Conservation (phyloP, 495 filamentous ascomycete genomes). For the Filosporella fistucella region DNA sequence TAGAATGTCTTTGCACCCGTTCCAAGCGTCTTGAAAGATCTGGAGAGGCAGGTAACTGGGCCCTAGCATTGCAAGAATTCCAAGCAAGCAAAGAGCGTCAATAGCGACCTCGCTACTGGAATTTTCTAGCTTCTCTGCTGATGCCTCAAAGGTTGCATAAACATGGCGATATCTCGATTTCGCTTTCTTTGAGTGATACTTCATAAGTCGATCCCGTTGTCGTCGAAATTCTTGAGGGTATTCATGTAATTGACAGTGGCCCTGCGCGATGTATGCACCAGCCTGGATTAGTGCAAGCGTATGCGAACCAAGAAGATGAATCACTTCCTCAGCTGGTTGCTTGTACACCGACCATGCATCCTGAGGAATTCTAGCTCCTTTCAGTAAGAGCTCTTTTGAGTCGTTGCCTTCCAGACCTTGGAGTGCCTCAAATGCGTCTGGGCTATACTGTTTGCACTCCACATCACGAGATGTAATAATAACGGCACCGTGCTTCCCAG, state of each 20-base stretch:
- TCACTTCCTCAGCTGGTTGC: slow-evolving; percentile 25
- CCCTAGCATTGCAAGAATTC: slow-evolving; percentile 36
- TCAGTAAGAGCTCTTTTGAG: slow-evolving; percentile 34
- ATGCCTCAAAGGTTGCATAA: slow-evolving; percentile 20
- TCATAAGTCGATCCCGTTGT: slow-evolving; percentile 18
- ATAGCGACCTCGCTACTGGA: slow-evolving; percentile 18
- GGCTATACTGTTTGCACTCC: slow-evolving; percentile 26
- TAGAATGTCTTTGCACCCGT: slow-evolving; percentile 11
- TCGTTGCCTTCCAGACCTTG: slow-evolving; percentile 27
- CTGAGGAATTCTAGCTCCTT: slow-evolving; percentile 26
- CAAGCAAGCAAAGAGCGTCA: slow-evolving; percentile 35
- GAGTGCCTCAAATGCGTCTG: slow-evolving; percentile 30
- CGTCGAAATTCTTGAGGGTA: slow-evolving; percentile 27
- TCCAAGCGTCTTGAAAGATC: slow-evolving; percentile 23
- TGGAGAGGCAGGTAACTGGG: slow-evolving; percentile 30
- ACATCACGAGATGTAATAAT: slow-evolving; percentile 37
- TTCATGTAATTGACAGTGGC: slow-evolving; percentile 21
- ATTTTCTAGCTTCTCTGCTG: slow-evolving; percentile 20
- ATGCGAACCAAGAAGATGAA: slow-evolving; percentile 27
- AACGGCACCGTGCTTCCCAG: slow-evolving; percentile 28
- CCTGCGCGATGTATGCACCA: slow-evolving; percentile 25
- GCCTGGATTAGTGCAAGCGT: slow-evolving; percentile 37
- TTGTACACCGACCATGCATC: slow-evolving; percentile 17
- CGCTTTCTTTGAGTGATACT: slow-evolving; percentile 15
- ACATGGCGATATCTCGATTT: slow-evolving; percentile 23